phyloP scores from a whole-genome alignment of 2,329 filamentous ascomycete species.

The Raffaelea albimanens region DNA sequence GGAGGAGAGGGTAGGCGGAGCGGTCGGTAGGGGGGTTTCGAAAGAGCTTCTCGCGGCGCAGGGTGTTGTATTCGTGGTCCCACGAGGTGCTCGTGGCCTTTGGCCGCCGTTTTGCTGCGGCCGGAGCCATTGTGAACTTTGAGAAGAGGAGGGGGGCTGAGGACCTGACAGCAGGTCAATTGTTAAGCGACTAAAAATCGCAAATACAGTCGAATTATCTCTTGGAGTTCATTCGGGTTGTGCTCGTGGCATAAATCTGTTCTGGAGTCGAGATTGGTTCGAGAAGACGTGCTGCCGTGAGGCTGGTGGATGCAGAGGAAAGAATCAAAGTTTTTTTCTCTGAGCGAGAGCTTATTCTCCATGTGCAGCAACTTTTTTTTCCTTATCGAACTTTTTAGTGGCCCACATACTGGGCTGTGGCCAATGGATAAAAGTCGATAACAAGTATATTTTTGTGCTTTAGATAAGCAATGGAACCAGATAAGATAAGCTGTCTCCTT shows the following conservation, averaged over 20 bases:
- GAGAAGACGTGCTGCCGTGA: too few relatives aligned
- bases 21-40: conserved; percentile 78
- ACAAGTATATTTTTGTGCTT: too few relatives aligned
- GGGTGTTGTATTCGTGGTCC: conserved; percentile 78
- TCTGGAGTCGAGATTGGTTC: too few relatives aligned
- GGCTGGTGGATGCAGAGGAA: too few relatives aligned
- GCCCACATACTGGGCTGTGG: too few relatives aligned
- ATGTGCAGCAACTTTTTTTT: conserved; percentile 7
- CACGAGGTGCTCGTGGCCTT: conserved; percentile 57
- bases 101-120: conserved; percentile 12
- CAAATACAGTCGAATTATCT: too few relatives aligned
- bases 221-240: too few relatives aligned
- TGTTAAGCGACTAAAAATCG: too few relatives aligned
- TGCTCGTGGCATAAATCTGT: too few relatives aligned
- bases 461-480: too few relatives aligned
- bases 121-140: conserved; percentile 8
- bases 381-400: conserved; percentile 10
- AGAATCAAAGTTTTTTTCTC: neutral
- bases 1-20: conserved; percentile 78
- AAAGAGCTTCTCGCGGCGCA: conserved; percentile 82
- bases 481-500: too few relatives aligned
- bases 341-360: neutral
- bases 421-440: neutral
- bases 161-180: too few relatives aligned
- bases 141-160: neutral